These are phyloP conservation scores for Pugionium cornutum DNA, from an alignment of 345 rosid genomes.

Conservation along the genomic window DNA sequence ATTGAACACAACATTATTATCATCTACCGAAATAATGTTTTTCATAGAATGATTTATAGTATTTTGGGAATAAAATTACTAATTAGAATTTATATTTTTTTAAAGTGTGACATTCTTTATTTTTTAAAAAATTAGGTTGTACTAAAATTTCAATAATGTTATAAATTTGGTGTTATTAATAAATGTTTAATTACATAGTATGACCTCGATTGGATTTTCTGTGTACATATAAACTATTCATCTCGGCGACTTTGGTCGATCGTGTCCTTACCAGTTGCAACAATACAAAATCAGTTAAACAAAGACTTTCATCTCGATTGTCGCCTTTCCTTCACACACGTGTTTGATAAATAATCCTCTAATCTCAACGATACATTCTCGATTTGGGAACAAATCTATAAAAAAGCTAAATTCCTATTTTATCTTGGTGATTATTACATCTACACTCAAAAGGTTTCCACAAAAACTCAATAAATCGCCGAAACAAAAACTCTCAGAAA, in stretches of 20 bases:
- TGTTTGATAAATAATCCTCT: slow-evolving; percentile 23
- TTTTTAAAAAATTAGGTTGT: too few relatives aligned
- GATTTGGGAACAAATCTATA: slow-evolving; percentile 1
- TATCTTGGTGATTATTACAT: neutral
- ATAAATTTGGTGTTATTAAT: neutral
- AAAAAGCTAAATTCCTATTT: neutral
- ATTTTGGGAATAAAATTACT: too few relatives aligned
- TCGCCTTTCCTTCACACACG: slow-evolving; percentile 6
- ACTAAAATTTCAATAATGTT: neutral
- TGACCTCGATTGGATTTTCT: neutral
- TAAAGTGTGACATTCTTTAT: too few relatives aligned
- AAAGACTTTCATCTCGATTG: slow-evolving; percentile 20
- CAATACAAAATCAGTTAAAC: slow-evolving; percentile 28
- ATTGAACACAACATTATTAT: too few relatives aligned
- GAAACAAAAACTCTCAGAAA: neutral
- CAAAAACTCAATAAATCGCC: neutral
- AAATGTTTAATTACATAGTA: neutral
- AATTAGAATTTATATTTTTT: too few relatives aligned
- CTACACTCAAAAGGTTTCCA: neutral
- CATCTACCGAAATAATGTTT: too few relatives aligned
- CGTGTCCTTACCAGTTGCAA: neutral
- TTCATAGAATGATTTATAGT: too few relatives aligned
- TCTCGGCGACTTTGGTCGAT: slow-evolving; percentile 8
- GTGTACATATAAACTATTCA: slow-evolving; percentile 4
- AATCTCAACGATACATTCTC: neutral